Conservation (phyloP, 2,329 filamentous ascomycete species). For the Fusarium scirpi region DNA sequence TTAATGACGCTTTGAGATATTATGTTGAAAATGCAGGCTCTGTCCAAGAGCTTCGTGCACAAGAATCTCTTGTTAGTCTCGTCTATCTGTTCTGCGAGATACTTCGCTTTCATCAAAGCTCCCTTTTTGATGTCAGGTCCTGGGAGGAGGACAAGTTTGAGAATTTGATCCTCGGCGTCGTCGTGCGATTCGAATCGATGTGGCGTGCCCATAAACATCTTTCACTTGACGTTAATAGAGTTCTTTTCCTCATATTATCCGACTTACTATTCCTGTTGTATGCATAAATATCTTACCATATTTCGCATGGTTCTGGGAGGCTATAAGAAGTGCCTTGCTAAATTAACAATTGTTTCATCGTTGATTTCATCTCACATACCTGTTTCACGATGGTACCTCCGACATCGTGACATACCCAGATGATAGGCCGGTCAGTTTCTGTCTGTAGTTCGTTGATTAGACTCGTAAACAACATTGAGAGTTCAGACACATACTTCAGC, state of each 20-base stretch:
- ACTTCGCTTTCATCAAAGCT: background rate
- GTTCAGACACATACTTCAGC: too few species aligned
- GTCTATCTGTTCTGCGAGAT: background rate
- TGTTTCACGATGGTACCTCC: conserved; percentile 1
- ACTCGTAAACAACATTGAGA: too few species aligned
- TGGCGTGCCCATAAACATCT: background rate
- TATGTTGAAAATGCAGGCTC: background rate
- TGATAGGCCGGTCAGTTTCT: background rate
- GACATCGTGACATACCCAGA: background rate
- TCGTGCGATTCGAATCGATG: conserved; percentile 1
- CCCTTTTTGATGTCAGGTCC: background rate
- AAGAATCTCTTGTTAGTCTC: background rate
- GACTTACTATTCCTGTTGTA: background rate
- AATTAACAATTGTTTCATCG: background rate
- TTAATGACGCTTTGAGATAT: too few species aligned
- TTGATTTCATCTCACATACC: background rate
- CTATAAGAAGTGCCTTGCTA: background rate
- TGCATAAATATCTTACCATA: background rate
- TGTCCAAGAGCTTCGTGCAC: background rate
- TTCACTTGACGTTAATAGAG: background rate
- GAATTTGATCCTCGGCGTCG: background rate
- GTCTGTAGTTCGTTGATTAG: background rate
- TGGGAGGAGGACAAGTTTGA: background rate
- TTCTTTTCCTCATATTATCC: accelerated
- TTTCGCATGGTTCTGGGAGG: background rate